Evolutionary conservation across 805 yeast genomes (phyloP).

Genomic region (Cyberlindnera japonica): DNA sequence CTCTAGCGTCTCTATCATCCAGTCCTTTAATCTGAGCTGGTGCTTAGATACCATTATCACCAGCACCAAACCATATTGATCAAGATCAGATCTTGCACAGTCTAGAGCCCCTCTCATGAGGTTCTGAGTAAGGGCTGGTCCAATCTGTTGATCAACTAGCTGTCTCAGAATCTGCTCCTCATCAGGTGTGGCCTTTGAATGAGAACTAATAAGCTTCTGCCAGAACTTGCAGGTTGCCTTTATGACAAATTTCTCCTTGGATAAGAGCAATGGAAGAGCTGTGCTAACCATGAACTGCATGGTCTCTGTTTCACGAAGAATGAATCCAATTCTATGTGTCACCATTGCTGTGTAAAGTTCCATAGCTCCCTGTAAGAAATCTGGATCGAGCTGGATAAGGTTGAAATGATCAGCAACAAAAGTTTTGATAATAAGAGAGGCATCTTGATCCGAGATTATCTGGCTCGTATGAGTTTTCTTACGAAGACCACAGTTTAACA

Average conservation of each 20-base stretch:
- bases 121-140: slow-evolving; percentile 30
- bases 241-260: slow-evolving; percentile 49
- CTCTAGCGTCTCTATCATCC: slow-evolving; percentile 39
- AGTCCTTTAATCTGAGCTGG: slow-evolving; percentile 44
- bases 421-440: slow-evolving; percentile 15
- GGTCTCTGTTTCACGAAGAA: slow-evolving; percentile 34
- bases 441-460: slow-evolving; percentile 11
- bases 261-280: slow-evolving; percentile 30
- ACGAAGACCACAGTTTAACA: slow-evolving; percentile 20
- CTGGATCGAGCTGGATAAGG: slow-evolving; percentile 51
- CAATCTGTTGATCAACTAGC: slow-evolving; percentile 30
- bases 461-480: slow-evolving; percentile 1
- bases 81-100: slow-evolving; percentile 56
- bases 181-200: slow-evolving; percentile 42
- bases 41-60: slow-evolving; percentile 46
- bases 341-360: slow-evolving; percentile 49
- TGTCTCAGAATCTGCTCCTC: slow-evolving; percentile 30
- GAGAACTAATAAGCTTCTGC: slow-evolving; percentile 43
- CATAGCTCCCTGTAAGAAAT: slow-evolving; percentile 48
- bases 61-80: slow-evolving; percentile 50
- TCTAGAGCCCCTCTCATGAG: slow-evolving; percentile 45
- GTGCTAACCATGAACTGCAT: slow-evolving; percentile 27
- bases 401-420: slow-evolving; percentile 18
- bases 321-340: slow-evolving; percentile 45
- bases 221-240: slow-evolving; percentile 52